These are phyloP conservation scores for Huntiella omanensis DNA, from an alignment of 2,329 filamentous ascomycete species.

Conservation along the genomic window DNA sequence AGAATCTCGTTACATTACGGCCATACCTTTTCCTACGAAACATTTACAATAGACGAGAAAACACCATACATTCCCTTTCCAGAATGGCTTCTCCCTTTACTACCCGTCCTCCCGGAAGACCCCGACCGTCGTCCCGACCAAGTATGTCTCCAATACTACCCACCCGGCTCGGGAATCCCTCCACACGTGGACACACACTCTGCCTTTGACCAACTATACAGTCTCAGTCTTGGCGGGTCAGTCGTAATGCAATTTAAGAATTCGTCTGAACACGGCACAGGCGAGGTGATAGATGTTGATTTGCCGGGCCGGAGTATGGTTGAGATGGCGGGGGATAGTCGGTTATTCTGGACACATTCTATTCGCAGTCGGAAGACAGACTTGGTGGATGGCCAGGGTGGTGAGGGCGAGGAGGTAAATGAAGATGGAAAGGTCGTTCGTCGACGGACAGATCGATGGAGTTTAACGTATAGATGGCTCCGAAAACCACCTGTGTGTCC, in stretches of 20 bases:
- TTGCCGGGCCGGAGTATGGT: slow-evolving; percentile 30
- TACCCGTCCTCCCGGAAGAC: slow-evolving; percentile 19
- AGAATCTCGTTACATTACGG: slow-evolving; percentile 35
- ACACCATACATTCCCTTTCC: slow-evolving; percentile 32
- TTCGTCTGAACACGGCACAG: slow-evolving; percentile 14
- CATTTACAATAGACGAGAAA: slow-evolving; percentile 32
- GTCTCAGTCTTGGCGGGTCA: slow-evolving; percentile 24
- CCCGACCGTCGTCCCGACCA: slow-evolving; percentile 32
- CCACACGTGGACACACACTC: slow-evolving; percentile 41
- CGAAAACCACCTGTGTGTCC: slow-evolving; percentile 27
- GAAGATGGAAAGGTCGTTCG: slow-evolving; percentile 12
- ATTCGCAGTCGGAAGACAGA: slow-evolving; percentile 36
- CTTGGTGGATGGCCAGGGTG: slow-evolving; percentile 25
- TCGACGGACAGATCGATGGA: slow-evolving; percentile 28
- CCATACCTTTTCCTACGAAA: slow-evolving; percentile 39
- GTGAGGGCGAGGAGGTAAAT: not conserved
- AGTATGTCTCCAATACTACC: slow-evolving; percentile 41
- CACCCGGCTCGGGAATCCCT: slow-evolving; percentile 39
- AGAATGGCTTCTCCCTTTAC: slow-evolving; percentile 28
- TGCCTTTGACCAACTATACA: slow-evolving; percentile 26
- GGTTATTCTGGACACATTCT: slow-evolving; percentile 36
- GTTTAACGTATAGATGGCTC: slow-evolving; percentile 36
- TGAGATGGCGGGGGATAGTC: slow-evolving; percentile 29
- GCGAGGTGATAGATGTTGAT: slow-evolving; percentile 23
- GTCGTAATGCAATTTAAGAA: slow-evolving; percentile 27